Evolutionary conservation across 2,329 filamentous ascomycete genomes (phyloP), one percentile per base, ranked within the genome.

Genomic region (Cercospora canescens): DNA sequence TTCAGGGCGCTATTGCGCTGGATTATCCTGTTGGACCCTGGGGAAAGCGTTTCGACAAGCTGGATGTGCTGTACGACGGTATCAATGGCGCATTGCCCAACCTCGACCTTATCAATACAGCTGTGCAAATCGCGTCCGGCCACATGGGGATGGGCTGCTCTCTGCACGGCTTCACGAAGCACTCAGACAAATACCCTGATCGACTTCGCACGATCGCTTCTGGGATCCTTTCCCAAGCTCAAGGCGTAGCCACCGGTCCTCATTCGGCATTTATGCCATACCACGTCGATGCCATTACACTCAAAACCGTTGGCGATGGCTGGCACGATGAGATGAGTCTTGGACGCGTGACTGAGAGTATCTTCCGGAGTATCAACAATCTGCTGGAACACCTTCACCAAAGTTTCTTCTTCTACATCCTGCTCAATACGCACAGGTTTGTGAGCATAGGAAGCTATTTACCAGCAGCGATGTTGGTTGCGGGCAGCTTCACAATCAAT

Each of bases 321-420:
- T 97, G 93, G 93, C 93, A 98, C 75, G 95, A 99, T 77, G 95
- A 98, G 80, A 98, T 98, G 92, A 91, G 91, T 9, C 88, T 99
- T 76, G 95, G 95, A 6, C 86, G 94, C 62, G 89, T 94, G 0
- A 85, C 98, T 4, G 95, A 99, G 80, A 93, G 93, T 73, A 87
- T 95, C 3, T 96, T 96, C 78, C 87, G 95, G 73, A 97, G 93
- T 77, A 82, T 99, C 79, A 99, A 99, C 81, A 99, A 99, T 76
- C 82, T 99, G 65, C 86, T 99, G 34, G 95, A 99, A 80, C 94
- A 99, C 77, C 85, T 99, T 67, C 95, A 99, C 77, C 95, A 99
- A 81, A 97, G 94, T 78, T 99, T 99, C 84, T 99, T 99, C 86
- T 98, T 99, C 81, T 99, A 99, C 78, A 84, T 99, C 60, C 85